A percentile compares a stretch with the other conserved stretches of the same genome.
Conservation (phyloP, 306 rosid genomes). For the Astragalus glycyphyllos region DNA sequence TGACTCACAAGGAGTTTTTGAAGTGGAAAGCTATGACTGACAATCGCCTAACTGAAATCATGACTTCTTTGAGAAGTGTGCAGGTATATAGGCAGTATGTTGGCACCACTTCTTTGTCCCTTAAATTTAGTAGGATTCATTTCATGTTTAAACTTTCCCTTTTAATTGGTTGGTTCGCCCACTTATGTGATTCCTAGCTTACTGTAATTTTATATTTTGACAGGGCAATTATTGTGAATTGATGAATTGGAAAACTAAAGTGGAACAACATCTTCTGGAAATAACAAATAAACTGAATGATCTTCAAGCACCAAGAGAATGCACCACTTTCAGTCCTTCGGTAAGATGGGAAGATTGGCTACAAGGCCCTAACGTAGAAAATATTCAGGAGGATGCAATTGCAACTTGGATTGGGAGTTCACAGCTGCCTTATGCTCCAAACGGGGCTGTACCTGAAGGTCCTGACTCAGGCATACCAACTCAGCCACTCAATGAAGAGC, state of each 20-base stretch:
- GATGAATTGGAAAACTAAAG: constrained; percentile 67
- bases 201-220: constrained; percentile 37
- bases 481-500: constrained; percentile 52
- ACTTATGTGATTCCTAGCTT: constrained; percentile 20
- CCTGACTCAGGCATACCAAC: constrained; percentile 48
- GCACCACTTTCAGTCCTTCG: constrained; percentile 52
- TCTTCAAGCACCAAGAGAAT: constrained; percentile 57
- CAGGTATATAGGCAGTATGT: constrained; percentile 56
- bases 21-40: constrained; percentile 70
- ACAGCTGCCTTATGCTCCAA: constrained; percentile 52
- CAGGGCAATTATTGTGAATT: constrained; percentile 75
- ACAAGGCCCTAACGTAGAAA: constrained; percentile 57
- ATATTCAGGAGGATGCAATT: constrained; percentile 64
- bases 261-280: constrained; percentile 69
- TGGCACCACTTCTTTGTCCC: constrained; percentile 10
- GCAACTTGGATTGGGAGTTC: constrained; percentile 70
- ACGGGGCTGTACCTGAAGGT: constrained; percentile 49
- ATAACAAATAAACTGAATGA: constrained; percentile 57
- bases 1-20: constrained; percentile 60
- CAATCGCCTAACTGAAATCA: constrained; percentile 56
- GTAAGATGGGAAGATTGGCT: constrained; percentile 87
- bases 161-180: constrained; percentile 12
- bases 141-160: background rate
- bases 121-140: constrained; percentile 21
- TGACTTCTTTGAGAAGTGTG: constrained; percentile 69